Conservation (phyloP, 2,329 filamentous ascomycete genomes). For the Fusarium sp. region DNA sequence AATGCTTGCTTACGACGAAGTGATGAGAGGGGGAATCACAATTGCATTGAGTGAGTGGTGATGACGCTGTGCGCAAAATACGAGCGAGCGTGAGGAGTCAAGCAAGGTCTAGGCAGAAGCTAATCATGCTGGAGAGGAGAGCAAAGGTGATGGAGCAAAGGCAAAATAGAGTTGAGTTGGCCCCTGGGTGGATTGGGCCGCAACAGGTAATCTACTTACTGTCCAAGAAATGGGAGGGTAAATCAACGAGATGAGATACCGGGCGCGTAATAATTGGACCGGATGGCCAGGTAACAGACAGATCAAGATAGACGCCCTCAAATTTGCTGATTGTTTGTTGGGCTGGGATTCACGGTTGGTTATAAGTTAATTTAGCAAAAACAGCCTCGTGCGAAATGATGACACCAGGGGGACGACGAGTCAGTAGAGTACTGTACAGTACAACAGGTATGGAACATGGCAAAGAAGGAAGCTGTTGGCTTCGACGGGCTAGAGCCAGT, state of each 20-base stretch:
- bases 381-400: conserved; percentile 33
- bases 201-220: neutral
- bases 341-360: conserved; percentile 9
- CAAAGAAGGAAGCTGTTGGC: neutral
- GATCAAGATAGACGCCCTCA: neutral
- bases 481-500: neutral
- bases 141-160: neutral
- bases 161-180: conserved; percentile 10
- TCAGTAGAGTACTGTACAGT: conserved; percentile 4
- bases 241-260: neutral
- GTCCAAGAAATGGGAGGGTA: neutral
- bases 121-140: neutral
- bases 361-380: conserved; percentile 25
- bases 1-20: conserved; percentile 11
- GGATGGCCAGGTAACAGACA: neutral
- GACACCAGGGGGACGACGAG: conserved; percentile 23
- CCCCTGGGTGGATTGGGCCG: neutral
- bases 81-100: neutral
- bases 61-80: neutral
- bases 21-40: neutral
- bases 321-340: conserved; percentile 9
- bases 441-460: neutral
- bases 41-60: neutral
- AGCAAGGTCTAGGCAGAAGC: neutral
- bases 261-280: neutral